Conservation (phyloP, 2,329 filamentous ascomycete species). For the Sporothrix inflata region DNA sequence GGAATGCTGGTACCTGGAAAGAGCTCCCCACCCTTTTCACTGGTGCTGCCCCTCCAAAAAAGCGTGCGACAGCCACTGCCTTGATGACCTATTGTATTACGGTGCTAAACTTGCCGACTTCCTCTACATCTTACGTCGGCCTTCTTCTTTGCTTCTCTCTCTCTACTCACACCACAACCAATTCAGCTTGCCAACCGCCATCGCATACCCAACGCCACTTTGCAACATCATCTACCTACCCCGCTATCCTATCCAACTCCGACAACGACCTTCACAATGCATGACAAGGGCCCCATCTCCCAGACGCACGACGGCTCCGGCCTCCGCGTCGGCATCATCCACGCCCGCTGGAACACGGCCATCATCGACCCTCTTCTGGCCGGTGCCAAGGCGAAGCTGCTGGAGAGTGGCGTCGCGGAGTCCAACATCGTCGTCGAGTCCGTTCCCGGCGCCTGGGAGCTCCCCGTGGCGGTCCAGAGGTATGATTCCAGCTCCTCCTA, state of each 20-base stretch:
- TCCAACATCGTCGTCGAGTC: conserved; percentile 87
- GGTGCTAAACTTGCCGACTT: background rate
- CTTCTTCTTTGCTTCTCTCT: background rate
- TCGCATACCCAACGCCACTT: background rate
- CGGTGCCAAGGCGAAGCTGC: conserved; percentile 78
- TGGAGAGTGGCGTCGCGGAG: conserved; percentile 78
- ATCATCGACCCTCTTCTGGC: conserved; percentile 85
- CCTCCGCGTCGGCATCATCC: conserved; percentile 90
- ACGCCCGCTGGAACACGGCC: conserved; percentile 90
- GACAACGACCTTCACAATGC: conserved; percentile 41
- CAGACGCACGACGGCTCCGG: conserved; percentile 67
- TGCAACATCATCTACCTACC: background rate
- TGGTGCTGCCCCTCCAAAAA: conserved; percentile 16
- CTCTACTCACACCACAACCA: background rate
- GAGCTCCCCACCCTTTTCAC: conserved; percentile 16
- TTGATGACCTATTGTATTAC: background rate
- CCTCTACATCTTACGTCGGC: background rate
- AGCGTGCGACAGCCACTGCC: background rate
- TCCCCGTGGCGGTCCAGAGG: conserved; percentile 88
- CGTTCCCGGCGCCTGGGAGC: conserved; percentile 92
- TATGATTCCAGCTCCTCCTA: conserved; percentile 46
- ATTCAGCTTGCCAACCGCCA: background rate
- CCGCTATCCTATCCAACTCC: background rate
- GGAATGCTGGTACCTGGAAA: conserved; percentile 5
- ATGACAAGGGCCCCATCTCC: conserved; percentile 60